phyloP scores from a whole-genome alignment of 176 grass and related monocot genomes.

The Bolboschoenus planiculmis region DNA sequence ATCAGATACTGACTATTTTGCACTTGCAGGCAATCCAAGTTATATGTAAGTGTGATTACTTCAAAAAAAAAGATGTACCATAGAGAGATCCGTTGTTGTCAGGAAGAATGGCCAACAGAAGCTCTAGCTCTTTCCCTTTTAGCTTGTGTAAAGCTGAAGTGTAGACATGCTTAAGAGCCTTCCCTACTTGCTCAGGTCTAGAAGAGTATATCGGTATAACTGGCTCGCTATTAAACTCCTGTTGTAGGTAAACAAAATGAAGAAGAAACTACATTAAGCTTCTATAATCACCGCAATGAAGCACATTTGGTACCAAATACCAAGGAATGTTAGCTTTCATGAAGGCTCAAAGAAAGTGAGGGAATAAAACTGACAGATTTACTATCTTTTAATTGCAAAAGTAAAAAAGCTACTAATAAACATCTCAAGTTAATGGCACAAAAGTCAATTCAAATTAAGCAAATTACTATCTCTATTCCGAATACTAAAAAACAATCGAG shows the following conservation, averaged over 20 bases:
- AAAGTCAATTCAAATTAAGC: not conserved
- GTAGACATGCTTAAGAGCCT: conserved; percentile 85
- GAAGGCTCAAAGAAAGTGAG: not conserved
- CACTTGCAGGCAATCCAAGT: not conserved
- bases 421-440: not conserved
- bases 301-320: not conserved
- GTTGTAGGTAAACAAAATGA: not conserved
- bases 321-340: not conserved
- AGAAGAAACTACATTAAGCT: not conserved
- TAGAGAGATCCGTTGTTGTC: conserved; percentile 97
- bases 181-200: conserved; percentile 87
- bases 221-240: conserved; percentile 94
- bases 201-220: conserved; percentile 92
- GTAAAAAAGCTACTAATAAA: not conserved
- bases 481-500: not conserved
- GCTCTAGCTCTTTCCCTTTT: conserved; percentile 96
- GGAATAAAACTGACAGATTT: not conserved
- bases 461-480: not conserved
- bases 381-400: not conserved
- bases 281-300: not conserved
- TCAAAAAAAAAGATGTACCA: conserved; percentile 33
- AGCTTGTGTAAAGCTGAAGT: conserved; percentile 77
- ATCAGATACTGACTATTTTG: not conserved
- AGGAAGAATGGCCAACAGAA: conserved; percentile 91
- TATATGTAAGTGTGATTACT: not conserved